Base-by-base conservation (phyloP, 305 asterid species). In the Fraxinus paxiana region DNA sequence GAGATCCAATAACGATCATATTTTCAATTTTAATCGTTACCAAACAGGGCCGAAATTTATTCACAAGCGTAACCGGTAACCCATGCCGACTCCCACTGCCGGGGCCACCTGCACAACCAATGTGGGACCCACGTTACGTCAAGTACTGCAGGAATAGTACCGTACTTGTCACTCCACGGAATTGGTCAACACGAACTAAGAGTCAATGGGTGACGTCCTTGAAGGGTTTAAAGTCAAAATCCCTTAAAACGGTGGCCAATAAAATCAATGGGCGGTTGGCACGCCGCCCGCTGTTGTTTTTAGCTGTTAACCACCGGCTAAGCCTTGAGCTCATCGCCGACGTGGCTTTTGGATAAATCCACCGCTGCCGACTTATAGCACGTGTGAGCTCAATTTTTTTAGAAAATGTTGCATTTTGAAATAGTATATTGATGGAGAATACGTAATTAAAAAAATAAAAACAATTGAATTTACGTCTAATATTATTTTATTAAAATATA, bases 191-290 rank as follows among this genome's bases (percentile, higher is more conserved):
- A 2, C 2, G 0, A 54, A 51, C n/a, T 51, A 6, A 48, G 48
- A 2, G 83, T 86, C 88, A 83, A 78, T 71, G 18, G 81, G 48
- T 48, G 17, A 82, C 88, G 77, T 77, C 56, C 35, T 7, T 67
- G 10, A 13, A 37, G 41, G 54, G 73, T 9, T 10, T 17, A 31
- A 79, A 34, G 73, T 13, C 7, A 31, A 31, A 84, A 82, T 3
- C 54, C 10, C 12, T 24, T 33, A 67, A 70, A 81, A 24, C 78
- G 86, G 77, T 82, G 83, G 28, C 56, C 75, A 78, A 41, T 38
- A 17, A 31, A 4, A 26, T 28, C 31, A 37, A 65, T 17, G 33
- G 61, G 41, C 34, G 41, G 75, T 59, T 33, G 56, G 56, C n/a
- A 73, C 8, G 67, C 75, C 67, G 80, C 82, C 82, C 79, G 82